phyloP scores from a whole-genome alignment of 768 basidiomycete species.

The Auriscalpium microsporum region DNA sequence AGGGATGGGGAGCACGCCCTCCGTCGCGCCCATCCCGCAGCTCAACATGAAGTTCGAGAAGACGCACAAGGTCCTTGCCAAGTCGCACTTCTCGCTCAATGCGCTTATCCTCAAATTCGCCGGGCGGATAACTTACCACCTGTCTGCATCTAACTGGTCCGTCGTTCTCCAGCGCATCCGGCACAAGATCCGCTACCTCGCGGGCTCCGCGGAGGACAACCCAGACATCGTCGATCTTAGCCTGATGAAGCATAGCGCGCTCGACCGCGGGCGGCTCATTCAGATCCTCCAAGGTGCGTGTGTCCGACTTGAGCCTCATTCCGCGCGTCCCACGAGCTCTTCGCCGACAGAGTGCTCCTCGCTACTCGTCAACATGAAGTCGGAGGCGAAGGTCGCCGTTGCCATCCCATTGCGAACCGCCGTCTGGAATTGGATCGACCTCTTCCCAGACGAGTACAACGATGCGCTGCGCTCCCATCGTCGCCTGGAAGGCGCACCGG shows the following conservation, averaged over 20 bases:
- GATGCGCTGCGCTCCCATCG: constrained; percentile 57
- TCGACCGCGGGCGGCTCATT: constrained; percentile 61
- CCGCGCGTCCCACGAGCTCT: too few species aligned
- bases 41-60: constrained; percentile 42
- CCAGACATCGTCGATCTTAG: constrained; percentile 70
- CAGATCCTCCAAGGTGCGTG: constrained; percentile 60
- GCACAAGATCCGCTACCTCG: constrained; percentile 59
- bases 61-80: constrained; percentile 53
- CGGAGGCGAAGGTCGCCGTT: constrained; percentile 62
- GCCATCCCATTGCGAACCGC: constrained; percentile 67
- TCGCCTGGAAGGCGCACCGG: constrained; percentile 69
- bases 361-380: constrained; percentile 73
- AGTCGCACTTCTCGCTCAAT: constrained; percentile 47
- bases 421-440: constrained; percentile 86
- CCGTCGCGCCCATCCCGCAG: constrained; percentile 12
- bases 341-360: constrained; percentile 59
- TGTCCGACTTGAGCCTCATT: background rate
- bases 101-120: constrained; percentile 61
- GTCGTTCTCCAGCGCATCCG: constrained; percentile 67
- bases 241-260: constrained; percentile 67
- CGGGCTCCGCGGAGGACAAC: constrained; percentile 39
- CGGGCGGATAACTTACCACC: constrained; percentile 73
- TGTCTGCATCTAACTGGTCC: constrained; percentile 84
- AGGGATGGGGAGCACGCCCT: constrained; percentile 18
- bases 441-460: constrained; percentile 71